phyloP scores from a whole-genome alignment of 1,284 basidiomycete genomes.

The Boletus subluridellus region DNA sequence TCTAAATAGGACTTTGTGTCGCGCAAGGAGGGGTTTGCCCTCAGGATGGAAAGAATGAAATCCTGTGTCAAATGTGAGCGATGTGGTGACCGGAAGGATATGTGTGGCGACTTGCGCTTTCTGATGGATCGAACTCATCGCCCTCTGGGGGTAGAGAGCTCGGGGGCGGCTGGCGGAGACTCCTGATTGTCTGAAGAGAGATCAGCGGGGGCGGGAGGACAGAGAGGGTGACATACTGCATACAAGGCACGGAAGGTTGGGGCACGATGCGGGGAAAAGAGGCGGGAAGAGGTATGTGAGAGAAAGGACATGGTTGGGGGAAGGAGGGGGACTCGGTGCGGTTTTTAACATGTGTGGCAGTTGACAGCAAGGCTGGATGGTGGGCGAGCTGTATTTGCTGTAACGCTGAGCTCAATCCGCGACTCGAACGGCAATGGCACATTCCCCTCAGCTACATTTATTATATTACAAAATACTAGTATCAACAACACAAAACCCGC shows the following conservation, averaged over 20 bases:
- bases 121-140: constrained; percentile 48
- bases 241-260: constrained; percentile 57
- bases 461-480: neutral
- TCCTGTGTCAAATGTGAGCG: constrained; percentile 55
- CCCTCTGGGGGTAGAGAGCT: constrained; percentile 32
- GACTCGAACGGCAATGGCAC: constrained; percentile 28
- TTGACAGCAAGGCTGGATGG: constrained; percentile 16
- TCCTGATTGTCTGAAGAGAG: constrained; percentile 46
- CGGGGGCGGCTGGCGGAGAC: constrained; percentile 36
- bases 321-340: neutral
- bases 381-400: constrained; percentile 32
- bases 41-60: constrained; percentile 93
- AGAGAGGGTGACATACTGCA: constrained; percentile 44
- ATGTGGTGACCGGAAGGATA: neutral
- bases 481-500: too few relatives aligned
- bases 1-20: too few relatives aligned
- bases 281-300: constrained; percentile 1
- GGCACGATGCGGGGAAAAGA: constrained; percentile 26
- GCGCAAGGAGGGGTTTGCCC: constrained; percentile 87
- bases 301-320: constrained; percentile 4
- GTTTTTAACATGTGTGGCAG: constrained; percentile 24
- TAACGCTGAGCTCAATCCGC: constrained; percentile 26
- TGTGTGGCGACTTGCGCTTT: constrained; percentile 43
- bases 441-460: constrained; percentile 19
- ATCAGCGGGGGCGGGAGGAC: constrained; percentile 3